These are phyloP conservation scores for Penicillium taxi DNA, from an alignment of 495 filamentous ascomycete genomes.

Conservation along the genomic window DNA sequence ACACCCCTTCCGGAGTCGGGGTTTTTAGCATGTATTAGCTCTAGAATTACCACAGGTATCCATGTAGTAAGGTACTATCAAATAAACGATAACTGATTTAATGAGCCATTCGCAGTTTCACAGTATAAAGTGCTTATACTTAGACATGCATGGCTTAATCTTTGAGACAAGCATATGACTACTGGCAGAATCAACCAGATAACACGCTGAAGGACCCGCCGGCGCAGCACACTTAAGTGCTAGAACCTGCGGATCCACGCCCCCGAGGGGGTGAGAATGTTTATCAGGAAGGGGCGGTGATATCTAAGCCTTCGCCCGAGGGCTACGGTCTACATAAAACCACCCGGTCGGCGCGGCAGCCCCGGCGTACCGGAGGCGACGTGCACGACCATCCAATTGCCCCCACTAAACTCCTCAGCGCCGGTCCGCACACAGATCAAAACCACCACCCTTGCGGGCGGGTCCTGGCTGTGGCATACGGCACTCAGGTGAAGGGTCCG, in stretches of 20 bases:
- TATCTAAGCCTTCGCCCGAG: too few species aligned
- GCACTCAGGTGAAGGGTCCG: constrained; percentile 30
- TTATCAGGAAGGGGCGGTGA: constrained; percentile 11
- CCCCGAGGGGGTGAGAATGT: constrained; percentile 13
- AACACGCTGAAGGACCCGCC: constrained; percentile 24
- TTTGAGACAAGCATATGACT: constrained; percentile 69
- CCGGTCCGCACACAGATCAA: constrained; percentile 26
- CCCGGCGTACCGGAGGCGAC: constrained; percentile 13
- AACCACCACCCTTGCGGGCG: constrained; percentile 1
- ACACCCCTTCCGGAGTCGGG: constrained; percentile 56
- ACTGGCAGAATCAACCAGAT: constrained; percentile 66
- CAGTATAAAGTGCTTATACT: constrained; percentile 61
- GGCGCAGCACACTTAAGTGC: constrained; percentile 1
- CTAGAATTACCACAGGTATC: constrained; percentile 70
- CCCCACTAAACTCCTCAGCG: constrained; percentile 40
- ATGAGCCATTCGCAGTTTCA: constrained; percentile 67
- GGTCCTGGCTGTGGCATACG: constrained; percentile 23
- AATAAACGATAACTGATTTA: constrained; percentile 69
- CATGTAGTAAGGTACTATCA: constrained; percentile 65
- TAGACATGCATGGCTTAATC: constrained; percentile 68
- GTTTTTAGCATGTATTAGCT: constrained; percentile 67
- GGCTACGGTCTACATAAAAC: too few species aligned
- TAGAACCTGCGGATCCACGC: constrained; percentile 1
- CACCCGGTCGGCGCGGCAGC: constrained; percentile 11
- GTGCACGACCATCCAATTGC: constrained; percentile 36